A percentile compares a stretch with the other conserved stretches of the same genome.
Evolutionary conservation across 495 filamentous ascomycete genomes (phyloP).

Genomic region (Immersiella caudata): DNA sequence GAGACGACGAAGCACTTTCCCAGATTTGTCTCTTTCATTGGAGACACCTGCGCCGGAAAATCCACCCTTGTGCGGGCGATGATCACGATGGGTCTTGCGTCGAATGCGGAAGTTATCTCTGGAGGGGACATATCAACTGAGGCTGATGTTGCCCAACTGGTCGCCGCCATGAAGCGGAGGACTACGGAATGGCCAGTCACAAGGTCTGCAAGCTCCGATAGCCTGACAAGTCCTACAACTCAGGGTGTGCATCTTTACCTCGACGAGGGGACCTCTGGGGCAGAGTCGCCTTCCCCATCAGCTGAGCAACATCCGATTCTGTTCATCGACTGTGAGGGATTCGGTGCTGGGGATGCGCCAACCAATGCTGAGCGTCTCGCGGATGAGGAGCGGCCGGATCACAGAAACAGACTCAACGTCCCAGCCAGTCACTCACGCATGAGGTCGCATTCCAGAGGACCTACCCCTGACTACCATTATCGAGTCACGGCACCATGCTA

Average conservation of each 20-base stretch:
- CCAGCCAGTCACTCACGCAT: neutral
- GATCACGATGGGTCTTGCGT: neutral
- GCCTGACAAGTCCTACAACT: neutral
- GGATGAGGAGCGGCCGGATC: neutral
- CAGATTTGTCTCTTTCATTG: neutral
- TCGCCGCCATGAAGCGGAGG: neutral
- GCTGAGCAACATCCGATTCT: conserved; percentile 3
- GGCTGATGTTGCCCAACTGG: neutral
- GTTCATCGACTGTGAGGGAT: neutral
- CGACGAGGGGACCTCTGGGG: neutral
- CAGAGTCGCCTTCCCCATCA: neutral
- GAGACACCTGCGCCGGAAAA: neutral
- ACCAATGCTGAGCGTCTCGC: neutral
- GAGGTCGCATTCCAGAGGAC: neutral
- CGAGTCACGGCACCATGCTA: neutral
- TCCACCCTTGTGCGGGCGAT: neutral
- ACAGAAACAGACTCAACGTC: neutral
- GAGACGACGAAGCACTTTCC: neutral
- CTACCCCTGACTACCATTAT: neutral
- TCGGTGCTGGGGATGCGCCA: neutral
- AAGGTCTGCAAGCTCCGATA: neutral
- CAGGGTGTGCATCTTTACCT: neutral
- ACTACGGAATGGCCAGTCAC: neutral
- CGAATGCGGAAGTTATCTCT: neutral
- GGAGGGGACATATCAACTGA: neutral